Evolutionary conservation across 306 rosid genomes (phyloP).

Genomic region (Vicia sativa): DNA sequence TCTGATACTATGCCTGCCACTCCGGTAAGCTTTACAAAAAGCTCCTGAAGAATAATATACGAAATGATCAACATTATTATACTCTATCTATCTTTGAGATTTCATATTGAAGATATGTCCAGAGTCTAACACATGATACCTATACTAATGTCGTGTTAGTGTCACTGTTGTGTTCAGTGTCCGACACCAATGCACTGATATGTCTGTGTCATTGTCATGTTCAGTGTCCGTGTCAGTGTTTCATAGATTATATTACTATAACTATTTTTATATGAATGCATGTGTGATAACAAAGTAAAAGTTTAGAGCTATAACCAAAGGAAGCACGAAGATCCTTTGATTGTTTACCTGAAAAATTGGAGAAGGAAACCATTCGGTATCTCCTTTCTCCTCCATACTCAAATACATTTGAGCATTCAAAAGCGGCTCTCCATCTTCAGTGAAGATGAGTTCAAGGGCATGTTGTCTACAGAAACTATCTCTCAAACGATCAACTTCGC

Average conservation of each 20-base stretch:
- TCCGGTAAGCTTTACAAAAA: constrained; percentile 59
- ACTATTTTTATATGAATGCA: not conserved
- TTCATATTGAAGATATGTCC: not conserved
- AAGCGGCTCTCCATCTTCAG: constrained; percentile 76
- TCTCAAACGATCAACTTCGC: constrained; percentile 73
- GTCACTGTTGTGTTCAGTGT: not conserved
- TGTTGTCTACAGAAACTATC: constrained; percentile 89
- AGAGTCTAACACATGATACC: not conserved
- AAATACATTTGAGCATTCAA: constrained; percentile 64
- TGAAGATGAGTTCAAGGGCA: constrained; percentile 87
- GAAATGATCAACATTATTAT: not conserved
- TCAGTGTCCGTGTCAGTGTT: not conserved
- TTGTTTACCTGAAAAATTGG: constrained; percentile 69
- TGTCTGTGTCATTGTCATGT: not conserved
- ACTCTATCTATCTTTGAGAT: not conserved
- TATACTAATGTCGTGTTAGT: not conserved
- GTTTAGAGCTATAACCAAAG: constrained; percentile 5
- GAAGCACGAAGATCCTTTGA: constrained; percentile 24
- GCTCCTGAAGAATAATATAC: constrained; percentile 50
- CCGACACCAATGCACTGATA: no score
- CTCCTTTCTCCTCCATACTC: constrained; percentile 56
- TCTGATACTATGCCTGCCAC: constrained; percentile 71
- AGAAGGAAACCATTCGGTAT: constrained; percentile 95
- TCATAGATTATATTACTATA: constrained; percentile 6
- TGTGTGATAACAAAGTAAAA: constrained; percentile 7